A percentile compares a stretch with the other conserved stretches of the same genome.
phyloP scores from a whole-genome alignment of 208 protist species.

The Acanthamoeba culbertsoni region DNA sequence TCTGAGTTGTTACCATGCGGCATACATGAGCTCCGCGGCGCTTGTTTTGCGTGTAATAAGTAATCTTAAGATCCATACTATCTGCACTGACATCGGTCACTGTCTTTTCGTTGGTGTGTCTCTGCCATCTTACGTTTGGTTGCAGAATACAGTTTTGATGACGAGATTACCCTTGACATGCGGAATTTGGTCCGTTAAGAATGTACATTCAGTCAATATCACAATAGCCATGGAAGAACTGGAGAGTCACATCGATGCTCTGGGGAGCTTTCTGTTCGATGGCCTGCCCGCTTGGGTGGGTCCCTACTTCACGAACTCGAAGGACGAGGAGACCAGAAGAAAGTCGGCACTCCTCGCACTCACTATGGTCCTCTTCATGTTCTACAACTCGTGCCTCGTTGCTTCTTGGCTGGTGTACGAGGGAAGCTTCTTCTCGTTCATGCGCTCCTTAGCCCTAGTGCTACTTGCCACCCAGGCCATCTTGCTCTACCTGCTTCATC shows the following conservation, averaged over 20 bases:
- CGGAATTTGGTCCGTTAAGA: too few species aligned
- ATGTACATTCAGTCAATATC: neutral
- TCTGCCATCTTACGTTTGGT: too few species aligned
- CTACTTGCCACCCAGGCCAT: neutral
- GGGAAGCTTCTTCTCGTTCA: slow-evolving; percentile 24
- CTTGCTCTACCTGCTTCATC: neutral
- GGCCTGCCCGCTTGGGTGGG: neutral
- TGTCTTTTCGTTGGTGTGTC: too few species aligned
- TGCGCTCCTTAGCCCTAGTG: neutral
- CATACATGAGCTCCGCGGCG: too few species aligned
- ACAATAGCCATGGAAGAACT: neutral
- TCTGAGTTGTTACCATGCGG: too few species aligned
- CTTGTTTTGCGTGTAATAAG: too few species aligned
- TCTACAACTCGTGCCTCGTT: neutral
- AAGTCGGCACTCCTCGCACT: neutral
- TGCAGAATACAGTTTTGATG: too few species aligned
- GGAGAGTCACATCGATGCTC: neutral
- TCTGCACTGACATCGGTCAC: too few species aligned
- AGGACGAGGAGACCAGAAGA: neutral
- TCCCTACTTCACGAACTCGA: neutral
- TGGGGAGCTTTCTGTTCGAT: neutral
- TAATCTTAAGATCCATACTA: too few species aligned
- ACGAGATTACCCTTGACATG: too few species aligned
- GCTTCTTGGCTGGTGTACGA: neutral
- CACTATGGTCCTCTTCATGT: neutral